Conservation (phyloP, 352 stramenopile species). For the Plasmopara viticola region DNA sequence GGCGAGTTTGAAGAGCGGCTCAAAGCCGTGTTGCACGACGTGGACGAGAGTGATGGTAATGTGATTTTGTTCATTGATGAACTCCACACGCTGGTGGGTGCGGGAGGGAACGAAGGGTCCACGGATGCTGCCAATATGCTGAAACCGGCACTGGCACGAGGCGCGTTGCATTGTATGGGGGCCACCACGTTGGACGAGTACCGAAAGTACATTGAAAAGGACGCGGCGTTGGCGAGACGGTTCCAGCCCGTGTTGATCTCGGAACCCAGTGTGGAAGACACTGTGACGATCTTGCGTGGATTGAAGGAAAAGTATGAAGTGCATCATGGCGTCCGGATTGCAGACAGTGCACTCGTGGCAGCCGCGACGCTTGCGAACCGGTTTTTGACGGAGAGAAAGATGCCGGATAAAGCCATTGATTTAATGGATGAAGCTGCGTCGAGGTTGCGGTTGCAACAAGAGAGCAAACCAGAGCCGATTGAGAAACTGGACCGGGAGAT, state of each 20-base stretch:
- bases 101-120: constrained; percentile 81
- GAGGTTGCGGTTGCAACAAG: constrained; percentile 71
- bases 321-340: constrained; percentile 94
- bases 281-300: constrained; percentile 93
- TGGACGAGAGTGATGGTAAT: constrained; percentile 91
- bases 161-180: constrained; percentile 89
- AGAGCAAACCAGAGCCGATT: constrained; percentile 79
- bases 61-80: constrained; percentile 97
- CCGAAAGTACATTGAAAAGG: constrained; percentile 95
- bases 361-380: constrained; percentile 92
- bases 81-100: constrained; percentile 90
- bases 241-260: constrained; percentile 97
- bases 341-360: constrained; percentile 90
- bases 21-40: constrained; percentile 93
- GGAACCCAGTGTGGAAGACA: constrained; percentile 93
- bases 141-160: constrained; percentile 92
- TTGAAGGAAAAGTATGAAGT: constrained; percentile 96
- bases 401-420: constrained; percentile 96
- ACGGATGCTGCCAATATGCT: constrained; percentile 93
- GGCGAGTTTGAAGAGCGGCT: constrained; percentile 97
- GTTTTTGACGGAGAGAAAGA: constrained; percentile 89
- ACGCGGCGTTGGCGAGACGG: constrained; percentile 93
- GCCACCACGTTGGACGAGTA: constrained; percentile 95
- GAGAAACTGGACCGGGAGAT: constrained; percentile 78
- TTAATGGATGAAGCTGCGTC: constrained; percentile 92